Base-by-base conservation (phyloP, 495 filamentous ascomycete genomes). In the Amorphotheca resinae region DNA sequence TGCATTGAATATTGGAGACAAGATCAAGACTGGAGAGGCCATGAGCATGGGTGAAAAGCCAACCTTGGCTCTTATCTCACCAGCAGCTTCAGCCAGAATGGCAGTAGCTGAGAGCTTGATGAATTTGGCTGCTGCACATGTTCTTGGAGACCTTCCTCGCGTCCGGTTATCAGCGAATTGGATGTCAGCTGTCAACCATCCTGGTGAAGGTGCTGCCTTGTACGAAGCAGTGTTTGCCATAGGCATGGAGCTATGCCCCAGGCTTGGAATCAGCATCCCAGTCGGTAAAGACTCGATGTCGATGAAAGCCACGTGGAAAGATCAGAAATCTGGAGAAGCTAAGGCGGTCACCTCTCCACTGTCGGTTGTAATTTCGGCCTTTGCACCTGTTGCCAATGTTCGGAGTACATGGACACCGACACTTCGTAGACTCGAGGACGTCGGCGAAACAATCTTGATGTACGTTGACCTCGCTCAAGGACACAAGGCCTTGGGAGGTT, bases 21-120 rank as follows among this genome's bases (percentile, higher is more conserved):
- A 48, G 21, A 68, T 81, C 4, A 79, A 71, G 54, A 85, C 84
- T 35, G 91, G 91, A 47, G 91, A 96, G 61, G 86, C 88, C 6
- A 94, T 95, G 85, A 83, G 87, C 0, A 94, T 95, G 79, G 91
- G 91, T 22, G 89, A 96, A 63, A 93, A 83, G 64, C 87, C 93
- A 12, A 82, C 77, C 0, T 62, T 96, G 30, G 93, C 93, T 12
- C 67, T 96, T 8, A 93, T 98, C 41, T 93, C 84, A 9, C 76
- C 88, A 7, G 84, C 80, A 37, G 86, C 91, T n/a, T 95, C 91
- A 18, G 86, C 91, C 5, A 73, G 86, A 15, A 96, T 98, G 93
- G 87, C 93, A 1, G 87, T 98, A 45, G 93, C 84, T 4, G 91
- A 98, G 63, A 83, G 83, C 32, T 67, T 98, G 31, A 76, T 94